These are phyloP conservation scores for Vigna reflexopilosa DNA, from an alignment of 306 rosid genomes.

Conservation along the genomic window DNA sequence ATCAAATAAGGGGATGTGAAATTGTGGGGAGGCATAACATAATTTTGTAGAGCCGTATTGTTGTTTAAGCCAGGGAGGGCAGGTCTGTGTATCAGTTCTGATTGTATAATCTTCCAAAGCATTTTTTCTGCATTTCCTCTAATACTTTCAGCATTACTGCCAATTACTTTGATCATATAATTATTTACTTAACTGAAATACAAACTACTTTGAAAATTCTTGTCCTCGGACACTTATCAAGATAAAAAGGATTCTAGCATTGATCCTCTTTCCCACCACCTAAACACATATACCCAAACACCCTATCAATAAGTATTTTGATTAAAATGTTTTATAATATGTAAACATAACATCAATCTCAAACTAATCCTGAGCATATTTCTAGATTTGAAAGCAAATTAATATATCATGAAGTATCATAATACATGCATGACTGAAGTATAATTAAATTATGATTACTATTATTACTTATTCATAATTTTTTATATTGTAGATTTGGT, in stretches of 20 bases:
- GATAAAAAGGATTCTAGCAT: neutral
- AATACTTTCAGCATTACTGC: conserved; percentile 14
- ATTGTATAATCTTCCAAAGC: neutral
- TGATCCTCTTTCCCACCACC: neutral
- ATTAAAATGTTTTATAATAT: conserved; percentile 20
- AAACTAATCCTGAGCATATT: conserved; percentile 14
- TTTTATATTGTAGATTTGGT: conserved; percentile 81
- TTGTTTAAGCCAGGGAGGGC: neutral
- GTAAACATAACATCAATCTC: conserved; percentile 21
- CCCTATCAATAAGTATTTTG: neutral
- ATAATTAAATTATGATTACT: conserved; percentile 26
- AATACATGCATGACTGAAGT: conserved; percentile 35
- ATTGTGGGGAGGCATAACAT: neutral
- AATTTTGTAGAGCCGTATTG: neutral
- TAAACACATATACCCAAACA: conserved; percentile 10
- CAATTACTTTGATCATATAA: conserved; percentile 2
- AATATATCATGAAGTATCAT: conserved; percentile 34
- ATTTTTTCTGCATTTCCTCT: neutral
- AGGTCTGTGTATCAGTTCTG: neutral
- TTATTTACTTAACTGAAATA: neutral
- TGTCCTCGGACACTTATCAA: neutral
- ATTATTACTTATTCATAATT: conserved; percentile 38
- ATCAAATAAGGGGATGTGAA: neutral
- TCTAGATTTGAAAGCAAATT: conserved; percentile 19
- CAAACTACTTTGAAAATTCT: conserved; percentile 5